Conservation (phyloP, 129 eudicot species). For the Smallanthus sonchifolius region DNA sequence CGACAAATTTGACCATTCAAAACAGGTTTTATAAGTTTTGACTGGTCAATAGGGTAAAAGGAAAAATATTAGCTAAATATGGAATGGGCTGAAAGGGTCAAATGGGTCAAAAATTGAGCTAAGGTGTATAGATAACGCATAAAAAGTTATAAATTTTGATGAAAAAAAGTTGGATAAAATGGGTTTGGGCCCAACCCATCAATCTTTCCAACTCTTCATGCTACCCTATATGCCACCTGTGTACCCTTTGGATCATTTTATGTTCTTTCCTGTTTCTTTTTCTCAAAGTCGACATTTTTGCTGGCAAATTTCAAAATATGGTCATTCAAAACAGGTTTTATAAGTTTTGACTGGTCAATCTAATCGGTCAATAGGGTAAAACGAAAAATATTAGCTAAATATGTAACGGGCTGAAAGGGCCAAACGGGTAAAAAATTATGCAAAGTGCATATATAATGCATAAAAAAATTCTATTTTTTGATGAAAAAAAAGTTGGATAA, state of each 20-base stretch:
- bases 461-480: neutral
- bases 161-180: neutral
- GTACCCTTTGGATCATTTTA: neutral
- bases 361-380: neutral
- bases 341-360: conserved; percentile 48
- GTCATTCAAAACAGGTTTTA: conserved; percentile 53
- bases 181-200: neutral
- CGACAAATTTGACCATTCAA: conserved; percentile 12
- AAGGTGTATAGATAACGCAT: neutral
- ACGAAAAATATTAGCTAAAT: neutral
- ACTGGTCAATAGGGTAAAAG: no score
- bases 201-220: neutral
- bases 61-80: neutral
- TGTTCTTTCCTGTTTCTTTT: neutral
- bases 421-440: neutral
- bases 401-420: neutral
- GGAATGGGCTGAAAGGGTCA: neutral
- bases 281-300: neutral
- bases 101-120: neutral
- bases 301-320: conserved; percentile 13
- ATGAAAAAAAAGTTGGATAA: neutral
- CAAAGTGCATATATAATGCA: neutral
- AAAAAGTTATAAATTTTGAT: neutral
- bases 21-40: conserved; percentile 78
- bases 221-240: no score